Percentiles rank a stretch among this genome's conserved stretches.
Evolutionary conservation across 768 basidiomycete species (phyloP).

Genomic region (Coprinopsis sp.): DNA sequence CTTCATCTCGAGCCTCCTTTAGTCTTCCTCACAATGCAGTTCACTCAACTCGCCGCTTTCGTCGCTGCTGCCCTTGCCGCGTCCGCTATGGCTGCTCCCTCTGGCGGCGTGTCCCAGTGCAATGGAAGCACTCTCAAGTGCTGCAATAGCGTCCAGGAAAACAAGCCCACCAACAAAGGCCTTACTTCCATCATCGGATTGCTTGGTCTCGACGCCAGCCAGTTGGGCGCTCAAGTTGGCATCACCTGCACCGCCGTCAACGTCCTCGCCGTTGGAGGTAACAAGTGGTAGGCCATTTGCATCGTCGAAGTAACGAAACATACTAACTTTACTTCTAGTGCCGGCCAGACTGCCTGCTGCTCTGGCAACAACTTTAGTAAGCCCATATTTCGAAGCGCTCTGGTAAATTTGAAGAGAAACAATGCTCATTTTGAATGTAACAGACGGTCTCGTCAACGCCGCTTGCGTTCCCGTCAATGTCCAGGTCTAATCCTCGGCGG

Average conservation of each 20-base stretch:
- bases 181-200: conserved; percentile 7
- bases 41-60: too few species aligned
- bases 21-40: too few species aligned
- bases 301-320: not conserved
- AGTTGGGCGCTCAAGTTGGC: conserved; percentile 13
- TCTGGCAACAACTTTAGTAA: conserved; percentile 16
- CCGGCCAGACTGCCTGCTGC: too few species aligned
- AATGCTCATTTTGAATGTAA: not conserved
- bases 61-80: conserved; percentile 11
- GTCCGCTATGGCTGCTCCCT: conserved; percentile 8
- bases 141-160: conserved; percentile 7
- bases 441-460: conserved; percentile 14
- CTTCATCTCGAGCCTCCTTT: too few species aligned
- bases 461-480: conserved; percentile 19
- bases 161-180: conserved; percentile 7
- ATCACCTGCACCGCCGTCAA: conserved; percentile 17
- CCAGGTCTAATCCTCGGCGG: conserved; percentile 7
- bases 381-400: too few species aligned
- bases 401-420: not conserved
- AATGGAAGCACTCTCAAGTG: conserved; percentile 18
- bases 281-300: too few species aligned
- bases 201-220: conserved; percentile 9
- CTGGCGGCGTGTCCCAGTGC: conserved; percentile 8
- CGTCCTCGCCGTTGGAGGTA: conserved; percentile 14
- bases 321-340: too few species aligned